Percentiles rank a stretch among this genome's conserved stretches.
Evolutionary conservation across 176 grass and related monocot species (phyloP).

Genomic region (Musa schizocarpa): DNA sequence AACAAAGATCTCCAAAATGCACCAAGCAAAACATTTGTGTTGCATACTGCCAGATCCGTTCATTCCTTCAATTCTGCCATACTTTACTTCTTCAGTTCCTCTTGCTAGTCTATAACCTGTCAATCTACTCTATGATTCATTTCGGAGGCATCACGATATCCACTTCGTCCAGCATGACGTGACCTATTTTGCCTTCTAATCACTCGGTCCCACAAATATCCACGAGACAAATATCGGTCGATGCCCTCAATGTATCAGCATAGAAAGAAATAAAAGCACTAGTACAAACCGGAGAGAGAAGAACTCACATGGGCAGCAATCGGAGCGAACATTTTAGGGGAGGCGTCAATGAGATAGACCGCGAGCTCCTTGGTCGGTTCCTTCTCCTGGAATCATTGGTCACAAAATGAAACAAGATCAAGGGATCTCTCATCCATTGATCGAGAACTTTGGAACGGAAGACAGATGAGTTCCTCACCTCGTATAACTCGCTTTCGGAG

Average conservation of each 20-base stretch:
- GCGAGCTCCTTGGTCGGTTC: slow-evolving; percentile 79
- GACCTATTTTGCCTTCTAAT: no score
- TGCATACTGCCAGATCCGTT: no score
- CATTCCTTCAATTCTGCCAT: no score
- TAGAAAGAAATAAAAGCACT: neutral
- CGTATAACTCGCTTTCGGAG: slow-evolving; percentile 45
- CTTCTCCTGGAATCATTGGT: slow-evolving; percentile 51
- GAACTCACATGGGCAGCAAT: slow-evolving; percentile 35
- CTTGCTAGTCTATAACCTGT: neutral
- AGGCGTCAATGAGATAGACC: slow-evolving; percentile 86
- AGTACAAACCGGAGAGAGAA: neutral
- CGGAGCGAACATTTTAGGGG: slow-evolving; percentile 79
- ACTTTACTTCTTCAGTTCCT: neutral
- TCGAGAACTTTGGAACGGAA: no score
- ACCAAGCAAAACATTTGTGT: no score
- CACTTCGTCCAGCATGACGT: no score
- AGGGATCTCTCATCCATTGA: no score
- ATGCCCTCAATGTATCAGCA: no score
- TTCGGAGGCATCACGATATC: no score
- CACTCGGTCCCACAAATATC: no score
- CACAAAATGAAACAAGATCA: neutral
- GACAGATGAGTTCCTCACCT: slow-evolving; percentile 23
- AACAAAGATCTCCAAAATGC: no score
- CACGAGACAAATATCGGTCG: no score
- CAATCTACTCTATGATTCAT: neutral